Evolutionary conservation across 495 filamentous ascomycete species (phyloP), one percentile per base, ranked within the genome.

Genomic region (Aspergillus egyptiacus): DNA sequence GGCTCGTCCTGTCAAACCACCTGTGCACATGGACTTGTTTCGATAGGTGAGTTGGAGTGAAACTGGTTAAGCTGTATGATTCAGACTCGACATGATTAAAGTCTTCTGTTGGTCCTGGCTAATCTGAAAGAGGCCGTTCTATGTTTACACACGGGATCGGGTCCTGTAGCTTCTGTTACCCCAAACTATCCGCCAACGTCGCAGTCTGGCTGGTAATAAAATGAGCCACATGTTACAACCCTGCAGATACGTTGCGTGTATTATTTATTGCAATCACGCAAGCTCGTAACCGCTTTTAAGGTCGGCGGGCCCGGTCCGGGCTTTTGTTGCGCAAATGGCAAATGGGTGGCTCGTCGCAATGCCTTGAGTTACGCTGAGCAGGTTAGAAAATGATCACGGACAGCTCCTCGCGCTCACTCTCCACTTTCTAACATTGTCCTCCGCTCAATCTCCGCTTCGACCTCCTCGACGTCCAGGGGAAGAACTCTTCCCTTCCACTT

Each of bases 371-470:
- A n/a, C n/a, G n/a, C n/a, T 37, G 9, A 22, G 6, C 1, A 9
- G 23, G 9, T 10, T n/a, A 33, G 25, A 18, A 14, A 19, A 18
- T 43, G 2, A 1, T 44, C 33, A 19, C 14, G 8, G 15, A 33
- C n/a, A 35, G n/a, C 30, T 23, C 13, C 31, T 6, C 23, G n/a
- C 27, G 40, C 54, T 73, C 67, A 74, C 59, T 69, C 68, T 2
- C 70, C 77, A 32, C 74, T 73, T 44, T 69, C 70, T 60, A 78
- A 71, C 67, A 79, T 75, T 61, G 76, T 69, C 25, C 73, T 70
- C 53, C 75, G 73, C 61, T 79, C 75, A 54, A 89, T 65, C 60
- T 82, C 81, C 2, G 63, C 66, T 41, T 86, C 82, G 34, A 87
- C 66, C 51, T 77, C 76, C 19, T 74, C 72, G 17, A 74, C 68